phyloP scores from a whole-genome alignment of 768 basidiomycete genomes.

The Boletus tylopilopsis region DNA sequence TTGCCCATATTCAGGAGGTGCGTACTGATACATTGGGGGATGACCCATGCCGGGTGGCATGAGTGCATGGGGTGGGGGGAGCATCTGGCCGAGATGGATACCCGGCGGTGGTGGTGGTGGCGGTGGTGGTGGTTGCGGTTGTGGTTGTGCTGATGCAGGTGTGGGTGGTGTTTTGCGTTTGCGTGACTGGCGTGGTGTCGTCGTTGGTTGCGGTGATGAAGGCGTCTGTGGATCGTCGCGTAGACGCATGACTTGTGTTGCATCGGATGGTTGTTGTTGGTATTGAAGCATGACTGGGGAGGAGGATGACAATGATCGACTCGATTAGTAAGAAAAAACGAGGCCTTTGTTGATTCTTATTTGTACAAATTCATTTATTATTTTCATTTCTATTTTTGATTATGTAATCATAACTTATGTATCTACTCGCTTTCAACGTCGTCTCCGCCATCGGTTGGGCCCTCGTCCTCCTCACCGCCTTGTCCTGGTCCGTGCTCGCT shows the following conservation, averaged over 20 bases:
- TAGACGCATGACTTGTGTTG: constrained; percentile 48
- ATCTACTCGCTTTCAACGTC: constrained; percentile 77
- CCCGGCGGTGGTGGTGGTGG: constrained; percentile 34
- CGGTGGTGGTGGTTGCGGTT: constrained; percentile 27
- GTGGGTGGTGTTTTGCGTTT: constrained; percentile 70
- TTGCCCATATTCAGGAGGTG: constrained; percentile 31
- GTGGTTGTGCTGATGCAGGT: constrained; percentile 8
- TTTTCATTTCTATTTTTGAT: too few species aligned
- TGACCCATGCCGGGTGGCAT: constrained; percentile 39
- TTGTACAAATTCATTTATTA: constrained; percentile 1
- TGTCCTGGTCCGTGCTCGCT: constrained; percentile 59
- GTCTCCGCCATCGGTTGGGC: constrained; percentile 74
- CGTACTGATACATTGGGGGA: constrained; percentile 33
- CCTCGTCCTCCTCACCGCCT: constrained; percentile 57
- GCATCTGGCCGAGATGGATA: constrained; percentile 48
- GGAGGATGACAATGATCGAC: constrained; percentile 25
- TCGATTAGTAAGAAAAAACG: constrained; percentile 37
- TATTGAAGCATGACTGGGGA: constrained; percentile 28
- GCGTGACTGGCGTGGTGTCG: constrained; percentile 33
- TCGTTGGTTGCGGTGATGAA: not conserved
- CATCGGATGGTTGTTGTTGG: constrained; percentile 20
- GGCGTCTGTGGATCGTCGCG: constrained; percentile 48
- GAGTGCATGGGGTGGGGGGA: constrained; percentile 52
- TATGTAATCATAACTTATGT: constrained; percentile 29
- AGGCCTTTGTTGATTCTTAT: constrained; percentile 21